These are phyloP conservation scores for Nemania diffusa DNA, from an alignment of 2,329 filamentous ascomycete genomes.

Conservation along the genomic window DNA sequence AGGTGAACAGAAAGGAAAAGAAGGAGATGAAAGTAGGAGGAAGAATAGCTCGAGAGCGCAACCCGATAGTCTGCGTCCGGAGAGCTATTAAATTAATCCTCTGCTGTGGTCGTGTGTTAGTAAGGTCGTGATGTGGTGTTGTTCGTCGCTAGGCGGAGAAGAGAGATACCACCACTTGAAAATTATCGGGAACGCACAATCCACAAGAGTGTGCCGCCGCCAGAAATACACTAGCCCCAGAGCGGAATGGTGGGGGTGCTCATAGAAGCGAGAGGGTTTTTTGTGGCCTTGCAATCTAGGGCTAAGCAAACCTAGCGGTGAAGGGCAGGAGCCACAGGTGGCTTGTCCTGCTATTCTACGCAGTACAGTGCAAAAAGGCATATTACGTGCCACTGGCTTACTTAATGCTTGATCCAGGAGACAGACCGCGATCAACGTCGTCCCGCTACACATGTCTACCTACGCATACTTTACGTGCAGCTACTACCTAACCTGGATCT, in stretches of 20 bases:
- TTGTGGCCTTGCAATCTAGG: constrained; percentile 46
- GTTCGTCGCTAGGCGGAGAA: constrained; percentile 44
- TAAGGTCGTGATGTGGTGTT: constrained; percentile 46
- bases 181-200: constrained; percentile 48
- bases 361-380: background rate
- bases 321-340: constrained; percentile 26
- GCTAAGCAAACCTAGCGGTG: constrained; percentile 45
- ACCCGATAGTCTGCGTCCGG: constrained; percentile 42
- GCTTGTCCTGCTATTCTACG: constrained; percentile 2
- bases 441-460: no score
- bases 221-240: constrained; percentile 37
- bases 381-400: background rate
- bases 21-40: constrained; percentile 39
- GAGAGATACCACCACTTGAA: constrained; percentile 42
- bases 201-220: constrained; percentile 43
- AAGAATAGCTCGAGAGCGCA: constrained; percentile 47
- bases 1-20: constrained; percentile 43
- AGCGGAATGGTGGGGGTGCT: constrained; percentile 42
- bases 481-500: background rate
- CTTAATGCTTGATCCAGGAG: background rate
- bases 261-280: constrained; percentile 44
- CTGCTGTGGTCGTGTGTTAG: constrained; percentile 47
- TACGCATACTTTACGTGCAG: no score
- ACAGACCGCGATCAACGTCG: background rate
- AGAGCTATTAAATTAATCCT: constrained; percentile 44